These are phyloP conservation scores for Mucor irregularis DNA, from an alignment of 371 early-diverging fungal genomes.

Conservation along the genomic window DNA sequence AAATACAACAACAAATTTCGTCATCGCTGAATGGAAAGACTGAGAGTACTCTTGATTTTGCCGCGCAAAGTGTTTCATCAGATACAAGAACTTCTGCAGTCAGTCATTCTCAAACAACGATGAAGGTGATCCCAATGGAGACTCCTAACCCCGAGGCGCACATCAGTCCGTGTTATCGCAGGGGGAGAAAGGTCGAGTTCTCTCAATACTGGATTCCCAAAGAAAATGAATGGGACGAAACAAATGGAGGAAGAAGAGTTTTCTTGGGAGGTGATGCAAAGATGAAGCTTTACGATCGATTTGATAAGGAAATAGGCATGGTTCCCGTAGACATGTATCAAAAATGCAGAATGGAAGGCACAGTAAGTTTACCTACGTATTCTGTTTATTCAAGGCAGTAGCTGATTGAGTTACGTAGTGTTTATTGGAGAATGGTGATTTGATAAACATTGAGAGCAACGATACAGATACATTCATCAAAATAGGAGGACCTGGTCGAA, in stretches of 20 bases:
- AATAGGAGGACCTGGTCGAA: conserved; percentile 20
- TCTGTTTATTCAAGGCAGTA: neutral
- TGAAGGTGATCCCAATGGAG: too few relatives aligned
- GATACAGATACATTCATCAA: conserved; percentile 16
- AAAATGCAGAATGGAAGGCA: conserved; percentile 40
- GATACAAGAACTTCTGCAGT: too few relatives aligned
- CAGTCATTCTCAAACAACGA: too few relatives aligned
- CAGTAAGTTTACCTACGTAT: conserved; percentile 14
- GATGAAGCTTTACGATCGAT: neutral
- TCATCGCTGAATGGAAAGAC: too few relatives aligned
- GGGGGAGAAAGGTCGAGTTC: conserved; percentile 7
- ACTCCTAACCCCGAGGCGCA: too few relatives aligned
- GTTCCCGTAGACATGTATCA: conserved; percentile 19
- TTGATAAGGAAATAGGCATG: conserved; percentile 15
- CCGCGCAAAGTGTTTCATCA: too few relatives aligned
- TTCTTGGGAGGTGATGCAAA: conserved; percentile 16
- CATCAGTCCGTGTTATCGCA: conserved; percentile 14
- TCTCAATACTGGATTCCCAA: conserved; percentile 44
- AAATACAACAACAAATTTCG: too few relatives aligned
- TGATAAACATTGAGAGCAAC: conserved; percentile 26
- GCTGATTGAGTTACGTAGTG: conserved; percentile 20
- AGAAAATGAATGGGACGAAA: conserved; percentile 41
- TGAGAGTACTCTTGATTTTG: too few relatives aligned
- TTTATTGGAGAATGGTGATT: conserved; percentile 30
- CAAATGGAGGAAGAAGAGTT: conserved; percentile 21